Conservation (phyloP, 768 basidiomycete species). For the Amanita pseudoporphyria region DNA sequence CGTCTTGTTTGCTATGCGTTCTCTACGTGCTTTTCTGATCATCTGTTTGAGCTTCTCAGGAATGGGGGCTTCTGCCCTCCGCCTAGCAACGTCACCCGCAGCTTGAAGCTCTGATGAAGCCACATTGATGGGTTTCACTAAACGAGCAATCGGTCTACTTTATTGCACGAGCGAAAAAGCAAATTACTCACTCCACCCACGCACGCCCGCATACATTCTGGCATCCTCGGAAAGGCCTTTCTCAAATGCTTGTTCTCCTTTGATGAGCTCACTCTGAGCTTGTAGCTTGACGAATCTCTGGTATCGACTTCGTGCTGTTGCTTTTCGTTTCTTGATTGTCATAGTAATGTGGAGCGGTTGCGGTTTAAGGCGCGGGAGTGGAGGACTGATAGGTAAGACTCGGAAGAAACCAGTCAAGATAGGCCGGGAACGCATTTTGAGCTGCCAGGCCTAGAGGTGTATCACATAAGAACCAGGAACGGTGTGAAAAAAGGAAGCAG, state of each 20-base stretch:
- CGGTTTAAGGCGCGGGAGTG: constrained; percentile 72
- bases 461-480: background rate
- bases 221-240: constrained; percentile 12
- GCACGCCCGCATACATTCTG: constrained; percentile 15
- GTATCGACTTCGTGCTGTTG: constrained; percentile 32
- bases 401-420: constrained; percentile 70
- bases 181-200: constrained; percentile 33
- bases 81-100: constrained; percentile 28
- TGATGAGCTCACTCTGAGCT: constrained; percentile 22
- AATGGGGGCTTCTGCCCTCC: constrained; percentile 33
- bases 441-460: constrained; percentile 42
- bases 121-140: too few species aligned
- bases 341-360: constrained; percentile 65
- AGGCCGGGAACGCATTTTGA: constrained; percentile 45
- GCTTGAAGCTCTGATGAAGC: too few species aligned
- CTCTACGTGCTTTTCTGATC: constrained; percentile 47
- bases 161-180: background rate
- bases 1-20: constrained; percentile 58
- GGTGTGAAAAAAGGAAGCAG: background rate
- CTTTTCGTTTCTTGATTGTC: constrained; percentile 49
- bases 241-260: constrained; percentile 28
- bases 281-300: constrained; percentile 21
- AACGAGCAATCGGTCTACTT: too few species aligned
- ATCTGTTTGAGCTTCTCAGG: constrained; percentile 37
- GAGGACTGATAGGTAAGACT: constrained; percentile 51